A percentile compares a stretch with the other conserved stretches of the same genome.
phyloP scores from a whole-genome alignment of 2,329 filamentous ascomycete species.

The Colletotrichum spaethianum region DNA sequence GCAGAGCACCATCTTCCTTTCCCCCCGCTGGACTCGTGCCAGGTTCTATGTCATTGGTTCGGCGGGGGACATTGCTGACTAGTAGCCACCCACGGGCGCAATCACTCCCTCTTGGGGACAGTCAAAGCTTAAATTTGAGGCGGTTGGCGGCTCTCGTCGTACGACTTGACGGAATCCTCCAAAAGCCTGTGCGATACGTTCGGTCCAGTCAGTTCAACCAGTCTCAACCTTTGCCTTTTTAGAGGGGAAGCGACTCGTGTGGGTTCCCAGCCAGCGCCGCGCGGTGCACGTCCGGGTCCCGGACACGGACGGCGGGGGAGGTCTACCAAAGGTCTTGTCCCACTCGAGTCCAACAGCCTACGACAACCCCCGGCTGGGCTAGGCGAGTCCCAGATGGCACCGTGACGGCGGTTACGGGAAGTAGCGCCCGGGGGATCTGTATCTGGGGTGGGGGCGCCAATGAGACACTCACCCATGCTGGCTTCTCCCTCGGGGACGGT shows the following conservation, averaged over 20 bases:
- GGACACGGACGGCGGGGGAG: neutral
- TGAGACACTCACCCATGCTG: neutral
- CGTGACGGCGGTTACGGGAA: neutral
- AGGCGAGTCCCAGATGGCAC: neutral
- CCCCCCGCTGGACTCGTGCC: neutral
- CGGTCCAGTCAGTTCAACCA: neutral
- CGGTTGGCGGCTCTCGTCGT: neutral
- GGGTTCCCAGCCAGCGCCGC: neutral
- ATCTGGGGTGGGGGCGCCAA: neutral
- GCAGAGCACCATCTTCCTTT: neutral
- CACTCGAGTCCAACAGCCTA: neutral
- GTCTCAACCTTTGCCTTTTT: slow-evolving; percentile 35
- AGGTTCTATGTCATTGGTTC: neutral
- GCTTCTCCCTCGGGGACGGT: neutral
- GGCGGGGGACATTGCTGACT: neutral
- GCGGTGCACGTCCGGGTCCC: slow-evolving; percentile 12
- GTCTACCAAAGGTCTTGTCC: neutral
- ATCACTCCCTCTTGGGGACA: neutral
- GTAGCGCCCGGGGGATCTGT: neutral
- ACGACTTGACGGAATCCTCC: neutral
- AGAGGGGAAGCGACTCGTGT: slow-evolving; percentile 6
- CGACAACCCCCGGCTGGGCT: neutral
- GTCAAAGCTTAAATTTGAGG: neutral
- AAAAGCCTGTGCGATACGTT: neutral
- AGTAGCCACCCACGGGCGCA: neutral